Evolutionary conservation across 495 filamentous ascomycete species (phyloP).

Genomic region (Saxispiralis lemnorum): DNA sequence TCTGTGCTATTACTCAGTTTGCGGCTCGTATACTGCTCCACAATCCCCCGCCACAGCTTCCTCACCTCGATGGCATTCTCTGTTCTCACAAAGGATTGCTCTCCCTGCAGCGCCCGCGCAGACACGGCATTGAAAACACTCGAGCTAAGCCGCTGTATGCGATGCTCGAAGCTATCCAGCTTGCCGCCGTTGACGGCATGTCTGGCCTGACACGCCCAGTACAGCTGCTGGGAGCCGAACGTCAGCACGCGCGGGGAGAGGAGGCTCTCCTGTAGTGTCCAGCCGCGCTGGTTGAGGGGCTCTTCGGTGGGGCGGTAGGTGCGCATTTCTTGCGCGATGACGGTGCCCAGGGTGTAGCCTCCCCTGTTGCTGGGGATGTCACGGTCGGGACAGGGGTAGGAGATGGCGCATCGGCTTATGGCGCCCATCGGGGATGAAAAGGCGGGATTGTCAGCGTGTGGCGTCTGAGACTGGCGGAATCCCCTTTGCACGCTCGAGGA

Average conservation of each 20-base stretch:
- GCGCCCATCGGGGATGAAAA: neutral
- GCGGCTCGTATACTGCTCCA: too few relatives aligned
- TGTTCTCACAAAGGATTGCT: too few relatives aligned
- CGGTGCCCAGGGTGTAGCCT: neutral
- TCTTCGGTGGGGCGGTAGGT: neutral
- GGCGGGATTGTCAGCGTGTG: neutral
- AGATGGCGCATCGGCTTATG: neutral
- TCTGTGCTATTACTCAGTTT: too few relatives aligned
- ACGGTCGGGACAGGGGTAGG: neutral
- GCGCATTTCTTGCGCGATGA: too few relatives aligned
- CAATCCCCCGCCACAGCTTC: too few relatives aligned
- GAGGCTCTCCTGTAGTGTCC: conserved; percentile 5
- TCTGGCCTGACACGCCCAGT: conserved; percentile 2
- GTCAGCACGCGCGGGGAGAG: conserved; percentile 1
- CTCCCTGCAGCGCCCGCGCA: too few relatives aligned
- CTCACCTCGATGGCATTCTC: too few relatives aligned
- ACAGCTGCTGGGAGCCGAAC: conserved; percentile 1
- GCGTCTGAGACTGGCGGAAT: neutral
- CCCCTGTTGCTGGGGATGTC: neutral
- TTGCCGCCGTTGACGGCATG: too few relatives aligned
- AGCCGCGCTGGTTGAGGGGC: conserved; percentile 1
- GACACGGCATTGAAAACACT: too few relatives aligned
- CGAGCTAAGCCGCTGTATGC: too few relatives aligned
- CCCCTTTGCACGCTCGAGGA: neutral
- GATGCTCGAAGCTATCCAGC: too few relatives aligned